phyloP scores from a whole-genome alignment of 2,329 filamentous ascomycete genomes.

The Colletotrichum melonis region DNA sequence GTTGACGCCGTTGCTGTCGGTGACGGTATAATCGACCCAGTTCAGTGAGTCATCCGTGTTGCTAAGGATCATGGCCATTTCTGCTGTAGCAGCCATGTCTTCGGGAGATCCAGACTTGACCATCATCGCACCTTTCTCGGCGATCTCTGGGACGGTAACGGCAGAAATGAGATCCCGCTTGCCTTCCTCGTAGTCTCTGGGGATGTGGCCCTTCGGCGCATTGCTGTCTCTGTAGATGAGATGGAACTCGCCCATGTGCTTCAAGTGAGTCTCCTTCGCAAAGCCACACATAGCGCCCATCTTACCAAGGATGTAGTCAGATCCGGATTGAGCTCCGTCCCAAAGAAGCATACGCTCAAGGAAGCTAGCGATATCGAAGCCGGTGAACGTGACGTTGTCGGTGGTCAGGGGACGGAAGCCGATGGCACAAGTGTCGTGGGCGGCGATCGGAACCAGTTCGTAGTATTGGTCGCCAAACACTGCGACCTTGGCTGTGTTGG shows the following conservation, averaged over 20 bases:
- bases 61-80: not conserved
- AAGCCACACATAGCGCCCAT: slow-evolving; percentile 17
- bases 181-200: not conserved
- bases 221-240: slow-evolving; percentile 25
- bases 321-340: not conserved
- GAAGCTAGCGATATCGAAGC: slow-evolving; percentile 22
- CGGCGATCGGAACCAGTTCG: slow-evolving; percentile 16
- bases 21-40: slow-evolving; percentile 1
- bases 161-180: too few species aligned
- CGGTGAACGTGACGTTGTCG: slow-evolving; percentile 2
- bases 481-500: slow-evolving; percentile 16
- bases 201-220: not conserved
- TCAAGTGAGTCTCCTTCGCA: not conserved
- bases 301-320: not conserved
- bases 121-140: not conserved
- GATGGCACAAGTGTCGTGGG: slow-evolving; percentile 26
- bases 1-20: slow-evolving; percentile 3
- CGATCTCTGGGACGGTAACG: not conserved
- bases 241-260: slow-evolving; percentile 11
- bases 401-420: slow-evolving; percentile 12
- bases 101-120: not conserved
- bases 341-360: slow-evolving; percentile 8
- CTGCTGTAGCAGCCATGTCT: not conserved
- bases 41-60: not conserved
- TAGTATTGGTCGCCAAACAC: slow-evolving; percentile 22